phyloP scores from a whole-genome alignment of 352 stramenopile genomes.

The Pythium sp. region DNA sequence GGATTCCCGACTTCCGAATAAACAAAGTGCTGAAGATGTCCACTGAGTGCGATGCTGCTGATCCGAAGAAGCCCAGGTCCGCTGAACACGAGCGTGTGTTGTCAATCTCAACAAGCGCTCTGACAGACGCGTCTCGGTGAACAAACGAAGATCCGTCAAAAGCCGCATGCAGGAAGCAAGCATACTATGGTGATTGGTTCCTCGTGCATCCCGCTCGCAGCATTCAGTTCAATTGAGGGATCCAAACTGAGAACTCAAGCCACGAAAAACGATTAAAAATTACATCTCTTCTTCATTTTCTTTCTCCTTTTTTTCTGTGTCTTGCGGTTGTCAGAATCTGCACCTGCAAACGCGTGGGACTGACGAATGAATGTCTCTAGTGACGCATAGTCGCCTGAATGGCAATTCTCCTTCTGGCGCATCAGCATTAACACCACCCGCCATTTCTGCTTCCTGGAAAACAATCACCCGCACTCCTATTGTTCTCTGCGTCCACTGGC shows the following conservation, averaged over 20 bases:
- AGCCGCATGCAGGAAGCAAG: background rate
- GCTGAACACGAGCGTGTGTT: too few relatives aligned
- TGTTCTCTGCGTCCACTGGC: background rate
- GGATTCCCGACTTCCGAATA: slow-evolving; percentile 53
- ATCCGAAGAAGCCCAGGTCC: too few relatives aligned
- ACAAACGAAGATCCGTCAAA: too few relatives aligned
- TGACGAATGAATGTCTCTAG: background rate
- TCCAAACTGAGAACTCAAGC: background rate
- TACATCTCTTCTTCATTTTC: slow-evolving; percentile 9
- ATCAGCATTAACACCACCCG: background rate
- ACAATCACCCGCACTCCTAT: background rate
- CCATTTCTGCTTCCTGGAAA: background rate
- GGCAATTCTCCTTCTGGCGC: background rate
- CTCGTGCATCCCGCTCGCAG: background rate
- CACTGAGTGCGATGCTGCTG: too few relatives aligned
- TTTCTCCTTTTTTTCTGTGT: slow-evolving; percentile 7
- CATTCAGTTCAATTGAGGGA: background rate
- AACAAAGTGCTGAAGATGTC: background rate
- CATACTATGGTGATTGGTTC: too few relatives aligned
- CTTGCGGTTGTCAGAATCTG: background rate
- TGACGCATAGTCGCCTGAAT: background rate
- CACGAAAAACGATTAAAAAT: slow-evolving; percentile 7
- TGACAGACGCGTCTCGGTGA: too few relatives aligned
- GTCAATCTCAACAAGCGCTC: too few relatives aligned
- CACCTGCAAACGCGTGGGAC: background rate